phyloP scores from a whole-genome alignment of 805 yeast species.

The Kluyveromyces wickerhamii region DNA sequence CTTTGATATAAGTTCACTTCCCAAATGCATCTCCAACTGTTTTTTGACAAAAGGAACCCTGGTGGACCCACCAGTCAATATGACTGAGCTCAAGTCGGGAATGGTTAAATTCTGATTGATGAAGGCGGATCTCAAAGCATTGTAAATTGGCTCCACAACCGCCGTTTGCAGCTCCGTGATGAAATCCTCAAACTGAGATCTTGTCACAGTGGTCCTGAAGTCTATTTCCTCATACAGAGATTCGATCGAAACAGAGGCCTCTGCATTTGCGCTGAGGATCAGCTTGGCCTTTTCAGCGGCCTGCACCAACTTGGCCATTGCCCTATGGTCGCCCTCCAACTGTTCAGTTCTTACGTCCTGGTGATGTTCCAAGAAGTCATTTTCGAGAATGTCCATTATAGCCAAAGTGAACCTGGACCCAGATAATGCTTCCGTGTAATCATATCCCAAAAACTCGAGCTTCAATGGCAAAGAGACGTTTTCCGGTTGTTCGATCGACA shows the following conservation, averaged over 20 bases:
- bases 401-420: constrained; percentile 68
- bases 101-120: constrained; percentile 22
- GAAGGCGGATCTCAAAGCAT: constrained; percentile 37
- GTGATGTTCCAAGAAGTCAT: constrained; percentile 46
- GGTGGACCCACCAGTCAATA: constrained; percentile 84
- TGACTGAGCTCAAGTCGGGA: constrained; percentile 50
- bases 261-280: constrained; percentile 80
- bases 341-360: constrained; percentile 32
- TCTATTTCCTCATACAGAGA: constrained; percentile 67
- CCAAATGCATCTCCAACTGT: constrained; percentile 44
- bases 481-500: constrained; percentile 45
- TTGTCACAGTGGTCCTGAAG: constrained; percentile 54
- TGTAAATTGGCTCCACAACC: constrained; percentile 46
- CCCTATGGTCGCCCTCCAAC: constrained; percentile 42
- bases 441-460: constrained; percentile 67
- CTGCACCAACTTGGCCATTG: constrained; percentile 62
- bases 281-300: constrained; percentile 85
- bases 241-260: constrained; percentile 71
- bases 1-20: constrained; percentile 57
- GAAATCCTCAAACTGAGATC: constrained; percentile 73
- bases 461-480: constrained; percentile 34
- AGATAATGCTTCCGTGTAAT: constrained; percentile 59
- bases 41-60: constrained; percentile 84
- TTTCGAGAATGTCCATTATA: constrained; percentile 51
- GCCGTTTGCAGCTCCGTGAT: constrained; percentile 36